A percentile compares a stretch with the other conserved stretches of the same genome.
These are phyloP conservation scores for Coemansia sp. DNA, from an alignment of 371 early-diverging fungal species.

Conservation along the genomic window DNA sequence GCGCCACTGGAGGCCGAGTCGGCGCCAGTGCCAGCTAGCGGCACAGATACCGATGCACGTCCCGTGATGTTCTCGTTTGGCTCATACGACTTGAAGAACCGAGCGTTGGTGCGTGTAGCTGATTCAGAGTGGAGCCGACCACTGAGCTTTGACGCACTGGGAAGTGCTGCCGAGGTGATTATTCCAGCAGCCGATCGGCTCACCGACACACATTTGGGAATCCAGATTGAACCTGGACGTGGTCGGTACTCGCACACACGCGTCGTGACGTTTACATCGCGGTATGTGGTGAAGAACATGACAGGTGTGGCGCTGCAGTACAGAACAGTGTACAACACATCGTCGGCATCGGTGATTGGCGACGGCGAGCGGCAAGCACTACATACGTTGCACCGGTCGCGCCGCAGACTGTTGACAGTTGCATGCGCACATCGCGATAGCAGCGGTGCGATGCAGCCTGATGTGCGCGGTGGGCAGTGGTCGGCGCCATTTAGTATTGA, in stretches of 20 bases:
- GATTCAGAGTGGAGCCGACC: constrained; percentile 91
- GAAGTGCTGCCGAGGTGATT: constrained; percentile 76
- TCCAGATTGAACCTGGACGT: constrained; percentile 71
- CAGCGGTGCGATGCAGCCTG: constrained; percentile 34
- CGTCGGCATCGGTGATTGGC: constrained; percentile 24
- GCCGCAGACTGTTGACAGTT: constrained; percentile 67
- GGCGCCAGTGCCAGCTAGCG: constrained; percentile 1
- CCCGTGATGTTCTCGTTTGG: constrained; percentile 96
- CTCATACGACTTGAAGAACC: constrained; percentile 74
- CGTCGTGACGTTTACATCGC: constrained; percentile 85
- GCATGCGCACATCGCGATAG: constrained; percentile 16
- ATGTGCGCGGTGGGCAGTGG: constrained; percentile 74
- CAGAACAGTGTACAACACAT: constrained; percentile 57
- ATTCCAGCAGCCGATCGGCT: constrained; percentile 56
- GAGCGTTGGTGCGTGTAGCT: constrained; percentile 73
- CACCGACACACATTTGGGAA: constrained; percentile 75
- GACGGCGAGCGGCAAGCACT: constrained; percentile 67
- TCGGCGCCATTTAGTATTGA: constrained; percentile 87
- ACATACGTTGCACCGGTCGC: constrained; percentile 63
- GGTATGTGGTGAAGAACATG: constrained; percentile 88
- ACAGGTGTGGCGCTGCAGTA: constrained; percentile 68
- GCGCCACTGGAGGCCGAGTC: constrained; percentile 13
- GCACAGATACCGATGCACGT: constrained; percentile 18
- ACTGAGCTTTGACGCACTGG: constrained; percentile 93
- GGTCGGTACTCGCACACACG: constrained; percentile 62